phyloP scores from a whole-genome alignment of 768 basidiomycete genomes.

The Podaxis mareebaensis region DNA sequence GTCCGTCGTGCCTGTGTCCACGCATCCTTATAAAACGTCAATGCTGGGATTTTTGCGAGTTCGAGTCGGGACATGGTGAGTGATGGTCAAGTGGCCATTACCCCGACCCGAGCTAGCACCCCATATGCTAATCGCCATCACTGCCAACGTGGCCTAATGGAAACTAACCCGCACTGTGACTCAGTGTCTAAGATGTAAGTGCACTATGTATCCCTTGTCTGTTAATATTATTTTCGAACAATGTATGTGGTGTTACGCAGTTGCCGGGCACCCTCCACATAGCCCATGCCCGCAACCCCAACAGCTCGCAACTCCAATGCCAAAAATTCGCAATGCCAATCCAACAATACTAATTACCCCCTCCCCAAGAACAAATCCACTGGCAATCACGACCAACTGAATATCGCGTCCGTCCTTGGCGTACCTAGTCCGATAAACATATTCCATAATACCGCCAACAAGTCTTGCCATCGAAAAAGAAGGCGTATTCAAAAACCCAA shows the following conservation, averaged over 20 bases:
- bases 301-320: slow-evolving; percentile 77
- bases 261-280: slow-evolving; percentile 65
- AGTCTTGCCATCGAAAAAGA: slow-evolving; percentile 91
- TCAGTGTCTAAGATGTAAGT: background rate
- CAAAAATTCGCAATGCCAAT: slow-evolving; percentile 70
- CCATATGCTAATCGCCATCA: background rate
- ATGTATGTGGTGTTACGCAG: slow-evolving; percentile 18
- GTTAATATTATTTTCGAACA: background rate
- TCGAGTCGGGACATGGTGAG: slow-evolving; percentile 64
- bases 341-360: slow-evolving; percentile 86
- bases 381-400: slow-evolving; percentile 82
- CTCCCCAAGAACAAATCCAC: slow-evolving; percentile 95
- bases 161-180: background rate
- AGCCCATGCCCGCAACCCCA: slow-evolving; percentile 82
- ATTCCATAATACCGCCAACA: slow-evolving; percentile 83
- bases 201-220: no score
- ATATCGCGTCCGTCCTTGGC: slow-evolving; percentile 62
- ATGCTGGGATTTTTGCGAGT: slow-evolving; percentile 68
- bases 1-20: slow-evolving; percentile 69
- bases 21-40: slow-evolving; percentile 76
- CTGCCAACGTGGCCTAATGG: slow-evolving; percentile 14
- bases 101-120: background rate
- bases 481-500: slow-evolving; percentile 95
- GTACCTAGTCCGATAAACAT: slow-evolving; percentile 57
- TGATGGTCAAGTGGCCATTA: background rate